phyloP scores from a whole-genome alignment of 495 filamentous ascomycete genomes.

The Penicillium crystallinum region DNA sequence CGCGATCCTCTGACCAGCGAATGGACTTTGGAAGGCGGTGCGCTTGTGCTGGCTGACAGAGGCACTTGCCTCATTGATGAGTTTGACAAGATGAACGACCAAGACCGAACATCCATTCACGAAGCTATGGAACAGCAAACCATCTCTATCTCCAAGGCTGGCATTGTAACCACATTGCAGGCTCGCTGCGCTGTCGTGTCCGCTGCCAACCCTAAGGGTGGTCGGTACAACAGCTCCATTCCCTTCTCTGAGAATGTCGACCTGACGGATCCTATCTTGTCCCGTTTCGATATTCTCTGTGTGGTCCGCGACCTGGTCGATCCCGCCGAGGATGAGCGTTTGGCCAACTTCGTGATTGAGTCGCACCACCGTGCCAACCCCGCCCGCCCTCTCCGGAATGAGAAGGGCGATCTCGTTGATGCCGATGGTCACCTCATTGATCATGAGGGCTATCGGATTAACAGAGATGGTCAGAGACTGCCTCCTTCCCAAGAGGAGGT shows the following conservation, averaged over 20 bases:
- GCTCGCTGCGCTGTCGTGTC: conserved; percentile 97
- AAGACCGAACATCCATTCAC: conserved; percentile 96
- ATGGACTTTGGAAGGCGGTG: conserved; percentile 98
- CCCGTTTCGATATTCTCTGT: conserved; percentile 97
- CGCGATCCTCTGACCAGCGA: conserved; percentile 93
- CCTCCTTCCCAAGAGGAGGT: conserved; percentile 34
- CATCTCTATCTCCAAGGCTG: conserved; percentile 99
- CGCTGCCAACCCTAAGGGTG: conserved; percentile 93
- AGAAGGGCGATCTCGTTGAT: conserved; percentile 57
- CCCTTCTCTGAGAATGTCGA: conserved; percentile 95
- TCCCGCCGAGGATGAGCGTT: conserved; percentile 86
- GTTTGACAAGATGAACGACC: conserved; percentile 99
- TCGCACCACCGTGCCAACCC: conserved; percentile 91
- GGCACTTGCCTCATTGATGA: conserved; percentile 98
- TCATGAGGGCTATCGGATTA: conserved; percentile 42
- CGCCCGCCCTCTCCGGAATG: conserved; percentile 46
- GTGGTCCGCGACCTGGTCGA: conserved; percentile 98
- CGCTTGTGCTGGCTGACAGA: conserved; percentile 89
- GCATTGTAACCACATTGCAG: conserved; percentile 96
- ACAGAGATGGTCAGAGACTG: conserved; percentile 30
- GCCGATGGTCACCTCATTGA: conserved; percentile 50
- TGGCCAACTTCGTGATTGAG: conserved; percentile 91
- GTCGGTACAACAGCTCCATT: conserved; percentile 93
- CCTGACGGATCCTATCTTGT: conserved; percentile 94
- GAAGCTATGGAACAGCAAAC: conserved; percentile 99